Evolutionary conservation across 2,329 filamentous ascomycete species (phyloP).

Genomic region (Chalaropsis ovoidea): DNA sequence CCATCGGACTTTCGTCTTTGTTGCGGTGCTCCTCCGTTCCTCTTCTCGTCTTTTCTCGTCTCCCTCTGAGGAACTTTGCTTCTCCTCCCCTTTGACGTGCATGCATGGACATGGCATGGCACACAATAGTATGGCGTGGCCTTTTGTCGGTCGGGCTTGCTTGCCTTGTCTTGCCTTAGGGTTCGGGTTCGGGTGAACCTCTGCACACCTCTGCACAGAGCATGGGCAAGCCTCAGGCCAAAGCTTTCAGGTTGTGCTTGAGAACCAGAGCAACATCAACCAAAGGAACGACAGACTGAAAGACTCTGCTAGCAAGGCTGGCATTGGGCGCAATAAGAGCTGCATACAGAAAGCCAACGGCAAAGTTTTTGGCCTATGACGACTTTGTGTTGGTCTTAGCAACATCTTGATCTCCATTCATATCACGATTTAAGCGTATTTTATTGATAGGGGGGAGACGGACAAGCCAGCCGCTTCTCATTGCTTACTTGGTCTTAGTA

Average conservation of each 20-base stretch:
- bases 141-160: background rate
- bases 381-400: background rate
- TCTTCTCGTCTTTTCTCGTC: background rate
- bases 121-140: no score
- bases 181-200: background rate
- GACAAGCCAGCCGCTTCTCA: background rate
- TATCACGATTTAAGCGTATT: background rate
- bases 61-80: background rate
- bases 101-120: background rate
- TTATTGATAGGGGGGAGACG: background rate
- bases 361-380: background rate
- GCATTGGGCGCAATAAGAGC: background rate
- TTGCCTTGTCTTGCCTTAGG: constrained; percentile 4
- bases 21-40: background rate
- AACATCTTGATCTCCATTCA: background rate
- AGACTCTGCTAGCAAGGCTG: background rate
- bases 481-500: background rate
- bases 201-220: background rate
- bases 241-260: constrained; percentile 5
- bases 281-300: background rate
- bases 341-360: background rate
- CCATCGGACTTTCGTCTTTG: background rate
- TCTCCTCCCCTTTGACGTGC: constrained; percentile 11
- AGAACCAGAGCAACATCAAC: background rate
- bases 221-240: background rate